Evolutionary conservation across 345 rosid species (phyloP).

Genomic region (Gossypium thurberi): DNA sequence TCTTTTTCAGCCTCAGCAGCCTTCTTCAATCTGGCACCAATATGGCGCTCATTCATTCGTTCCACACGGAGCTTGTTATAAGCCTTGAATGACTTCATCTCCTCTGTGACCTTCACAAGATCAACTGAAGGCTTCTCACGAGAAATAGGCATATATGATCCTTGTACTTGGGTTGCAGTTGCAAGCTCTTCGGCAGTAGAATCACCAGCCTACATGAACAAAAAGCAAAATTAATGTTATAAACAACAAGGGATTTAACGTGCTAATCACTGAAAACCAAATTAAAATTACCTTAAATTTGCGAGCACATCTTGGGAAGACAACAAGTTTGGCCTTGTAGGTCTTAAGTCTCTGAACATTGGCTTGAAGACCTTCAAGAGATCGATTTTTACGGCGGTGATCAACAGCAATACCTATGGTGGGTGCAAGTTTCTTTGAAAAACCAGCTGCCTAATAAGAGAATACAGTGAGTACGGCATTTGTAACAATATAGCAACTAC

Average conservation of each 20-base stretch:
- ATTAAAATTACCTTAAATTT: conserved; percentile 49
- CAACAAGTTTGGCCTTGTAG: conserved; percentile 73
- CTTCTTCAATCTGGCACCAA: conserved; percentile 63
- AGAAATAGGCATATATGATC: conserved; percentile 54
- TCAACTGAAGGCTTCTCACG: background rate
- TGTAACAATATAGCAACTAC: background rate
- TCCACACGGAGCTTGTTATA: conserved; percentile 56
- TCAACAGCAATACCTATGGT: conserved; percentile 73
- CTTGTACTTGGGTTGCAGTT: conserved; percentile 67
- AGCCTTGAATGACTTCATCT: background rate
- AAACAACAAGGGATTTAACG: background rate
- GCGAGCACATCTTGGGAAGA: conserved; percentile 65
- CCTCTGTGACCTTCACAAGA: background rate
- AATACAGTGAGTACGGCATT: background rate
- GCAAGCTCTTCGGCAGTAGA: conserved; percentile 72
- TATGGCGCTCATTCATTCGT: conserved; percentile 47
- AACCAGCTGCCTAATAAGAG: conserved; percentile 30
- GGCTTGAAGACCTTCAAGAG: conserved; percentile 64
- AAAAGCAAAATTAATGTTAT: background rate
- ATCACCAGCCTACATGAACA: conserved; percentile 69
- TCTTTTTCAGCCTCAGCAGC: conserved; percentile 54
- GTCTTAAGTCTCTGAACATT: conserved; percentile 86
- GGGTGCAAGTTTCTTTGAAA: conserved; percentile 75
- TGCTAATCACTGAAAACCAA: background rate
- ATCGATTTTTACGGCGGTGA: conserved; percentile 69